Conservation (phyloP, 2,329 filamentous ascomycete genomes). For the Mycosphaerella arachidis region DNA sequence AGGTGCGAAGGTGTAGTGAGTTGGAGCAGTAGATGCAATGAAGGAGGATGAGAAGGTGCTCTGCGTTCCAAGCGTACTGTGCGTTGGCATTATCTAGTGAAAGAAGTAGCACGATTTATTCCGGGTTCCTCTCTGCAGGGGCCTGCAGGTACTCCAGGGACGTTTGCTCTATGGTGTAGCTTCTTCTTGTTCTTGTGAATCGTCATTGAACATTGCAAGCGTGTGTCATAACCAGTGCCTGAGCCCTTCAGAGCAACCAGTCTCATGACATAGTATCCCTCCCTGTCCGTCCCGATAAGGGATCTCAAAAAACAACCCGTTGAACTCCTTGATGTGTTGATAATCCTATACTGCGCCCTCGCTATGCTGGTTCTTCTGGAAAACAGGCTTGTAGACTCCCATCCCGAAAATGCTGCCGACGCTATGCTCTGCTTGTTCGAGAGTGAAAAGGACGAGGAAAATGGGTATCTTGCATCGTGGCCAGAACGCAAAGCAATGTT, state of each 20-base stretch:
- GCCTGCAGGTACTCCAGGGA: too few relatives aligned
- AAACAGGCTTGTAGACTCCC: neutral
- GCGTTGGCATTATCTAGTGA: neutral
- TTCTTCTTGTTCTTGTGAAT: neutral
- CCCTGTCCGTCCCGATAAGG: neutral
- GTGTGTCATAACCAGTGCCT: slow-evolving; percentile 17
- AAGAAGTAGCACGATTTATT: neutral
- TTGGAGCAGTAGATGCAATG: slow-evolving; percentile 1
- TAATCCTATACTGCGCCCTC: slow-evolving; percentile 12
- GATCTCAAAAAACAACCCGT: neutral
- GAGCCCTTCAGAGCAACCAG: slow-evolving; percentile 26
- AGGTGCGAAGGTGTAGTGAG: slow-evolving; percentile 25
- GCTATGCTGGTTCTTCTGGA: slow-evolving; percentile 15
- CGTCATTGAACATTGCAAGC: slow-evolving; percentile 7
- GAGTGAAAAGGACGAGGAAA: slow-evolving; percentile 3
- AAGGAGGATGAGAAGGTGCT: neutral
- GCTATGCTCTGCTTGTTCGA: slow-evolving; percentile 18
- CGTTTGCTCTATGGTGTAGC: neutral
- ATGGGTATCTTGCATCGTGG: slow-evolving; percentile 15
- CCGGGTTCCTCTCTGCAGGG: neutral
- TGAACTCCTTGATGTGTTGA: neutral
- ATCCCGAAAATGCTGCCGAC: neutral
- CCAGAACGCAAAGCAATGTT: neutral
- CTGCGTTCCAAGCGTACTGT: neutral
- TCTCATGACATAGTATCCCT: slow-evolving; percentile 7